These are phyloP conservation scores for Knufia fluminis DNA, from an alignment of 2,329 filamentous ascomycete genomes.

Conservation along the genomic window DNA sequence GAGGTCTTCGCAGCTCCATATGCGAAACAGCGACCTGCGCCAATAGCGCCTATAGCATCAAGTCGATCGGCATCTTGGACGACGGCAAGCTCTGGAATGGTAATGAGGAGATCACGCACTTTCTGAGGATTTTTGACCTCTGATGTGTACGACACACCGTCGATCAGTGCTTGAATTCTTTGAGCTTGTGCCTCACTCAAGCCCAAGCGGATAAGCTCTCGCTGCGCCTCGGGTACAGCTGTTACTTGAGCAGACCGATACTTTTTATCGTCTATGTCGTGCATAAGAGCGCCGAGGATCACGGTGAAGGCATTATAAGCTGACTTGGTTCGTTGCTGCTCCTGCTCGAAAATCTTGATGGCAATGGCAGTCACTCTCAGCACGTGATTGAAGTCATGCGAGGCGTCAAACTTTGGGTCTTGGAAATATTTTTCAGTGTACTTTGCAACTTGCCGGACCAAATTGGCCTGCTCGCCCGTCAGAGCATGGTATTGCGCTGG, in stretches of 20 bases:
- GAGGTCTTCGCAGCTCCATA: constrained; percentile 58
- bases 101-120: constrained; percentile 52
- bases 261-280: constrained; percentile 26
- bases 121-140: constrained; percentile 58
- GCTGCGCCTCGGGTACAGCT: constrained; percentile 12
- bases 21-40: constrained; percentile 68
- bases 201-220: constrained; percentile 15
- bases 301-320: constrained; percentile 16
- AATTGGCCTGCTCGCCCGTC: constrained; percentile 15
- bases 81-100: constrained; percentile 65
- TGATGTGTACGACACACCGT: constrained; percentile 66
- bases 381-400: constrained; percentile 82
- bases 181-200: constrained; percentile 34
- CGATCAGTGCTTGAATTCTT: constrained; percentile 62
- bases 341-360: constrained; percentile 49
- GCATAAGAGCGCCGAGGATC: constrained; percentile 23
- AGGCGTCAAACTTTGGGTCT: constrained; percentile 50
- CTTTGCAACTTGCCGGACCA: constrained; percentile 16
- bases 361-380: constrained; percentile 68
- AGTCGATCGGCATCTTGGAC: constrained; percentile 89
- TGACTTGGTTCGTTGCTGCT: constrained; percentile 6
- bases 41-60: constrained; percentile 83
- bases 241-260: constrained; percentile 16
- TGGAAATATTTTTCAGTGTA: constrained; percentile 21
- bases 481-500: constrained; percentile 18